A percentile compares a stretch with the other conserved stretches of the same genome.
phyloP scores from a whole-genome alignment of 208 protist species.

The Acanthamoeba castellanii region DNA sequence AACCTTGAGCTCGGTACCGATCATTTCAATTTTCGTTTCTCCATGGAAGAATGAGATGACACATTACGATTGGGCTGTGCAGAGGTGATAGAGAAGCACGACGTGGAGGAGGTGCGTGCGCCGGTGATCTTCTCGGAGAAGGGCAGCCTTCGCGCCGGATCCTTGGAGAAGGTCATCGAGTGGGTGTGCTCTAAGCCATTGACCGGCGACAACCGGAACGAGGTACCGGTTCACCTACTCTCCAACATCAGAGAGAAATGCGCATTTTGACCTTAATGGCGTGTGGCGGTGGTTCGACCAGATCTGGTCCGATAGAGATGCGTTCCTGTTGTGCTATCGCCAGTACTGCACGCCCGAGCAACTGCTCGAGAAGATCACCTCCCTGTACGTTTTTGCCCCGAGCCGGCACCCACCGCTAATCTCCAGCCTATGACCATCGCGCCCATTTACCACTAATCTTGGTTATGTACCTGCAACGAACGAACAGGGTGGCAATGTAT shows the following conservation, averaged over 20 bases:
- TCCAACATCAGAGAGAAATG: not conserved
- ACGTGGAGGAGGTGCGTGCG: constrained; percentile 64
- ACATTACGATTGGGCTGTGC: too few species aligned
- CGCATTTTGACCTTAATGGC: not conserved
- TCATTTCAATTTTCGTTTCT: not conserved
- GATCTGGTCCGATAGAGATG: not conserved
- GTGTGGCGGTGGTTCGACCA: not conserved
- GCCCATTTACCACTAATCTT: not conserved
- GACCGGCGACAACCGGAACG: not conserved
- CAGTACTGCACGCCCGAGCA: constrained; percentile 52
- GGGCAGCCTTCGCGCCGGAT: constrained; percentile 28
- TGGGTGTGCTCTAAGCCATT: constrained; percentile 49
- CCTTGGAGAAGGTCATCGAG: constrained; percentile 60
- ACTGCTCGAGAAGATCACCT: constrained; percentile 42
- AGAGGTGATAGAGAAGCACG: constrained; percentile 65
- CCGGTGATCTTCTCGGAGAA: constrained; percentile 27
- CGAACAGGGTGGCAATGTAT: constrained; percentile 10
- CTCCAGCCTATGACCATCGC: too few species aligned
- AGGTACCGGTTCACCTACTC: not conserved
- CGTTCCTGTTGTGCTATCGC: constrained; percentile 57
- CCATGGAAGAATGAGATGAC: not conserved
- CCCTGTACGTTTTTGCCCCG: not conserved
- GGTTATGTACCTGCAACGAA: not conserved
- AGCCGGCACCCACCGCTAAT: not conserved
- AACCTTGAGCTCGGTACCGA: constrained; percentile 29